A percentile compares a stretch with the other conserved stretches of the same genome.
These are phyloP conservation scores for Orobanche coerulescens DNA, from an alignment of 257 asterid genomes.

Conservation along the genomic window DNA sequence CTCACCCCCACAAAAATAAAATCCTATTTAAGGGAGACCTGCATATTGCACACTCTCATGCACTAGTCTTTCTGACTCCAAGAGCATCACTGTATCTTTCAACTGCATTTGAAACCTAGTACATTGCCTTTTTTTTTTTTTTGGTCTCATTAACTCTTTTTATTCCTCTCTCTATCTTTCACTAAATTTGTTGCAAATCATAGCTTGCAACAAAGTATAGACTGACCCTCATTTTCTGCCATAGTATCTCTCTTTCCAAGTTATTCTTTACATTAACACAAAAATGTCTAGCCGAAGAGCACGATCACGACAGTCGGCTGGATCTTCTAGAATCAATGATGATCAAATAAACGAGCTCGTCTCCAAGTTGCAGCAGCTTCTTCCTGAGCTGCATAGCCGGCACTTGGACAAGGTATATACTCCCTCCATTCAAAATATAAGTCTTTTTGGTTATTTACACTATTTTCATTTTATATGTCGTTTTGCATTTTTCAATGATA, in stretches of 20 bases:
- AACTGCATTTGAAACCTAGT: background rate
- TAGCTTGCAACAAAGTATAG: background rate
- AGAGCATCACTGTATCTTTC: background rate
- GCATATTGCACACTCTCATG: background rate
- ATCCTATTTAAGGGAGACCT: background rate
- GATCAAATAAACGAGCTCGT: conserved; percentile 56
- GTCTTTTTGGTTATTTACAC: too few relatives aligned
- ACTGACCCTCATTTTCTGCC: background rate
- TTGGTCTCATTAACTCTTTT: background rate
- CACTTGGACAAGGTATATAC: conserved; percentile 46
- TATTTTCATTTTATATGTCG: too few relatives aligned
- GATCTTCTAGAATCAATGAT: conserved; percentile 42
- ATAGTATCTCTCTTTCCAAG: background rate
- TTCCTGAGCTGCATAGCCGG: conserved; percentile 43
- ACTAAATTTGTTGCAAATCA: background rate
- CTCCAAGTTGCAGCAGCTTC: conserved; percentile 52
- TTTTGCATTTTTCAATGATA: too few relatives aligned
- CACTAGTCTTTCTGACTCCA: background rate
- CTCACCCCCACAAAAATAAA: background rate
- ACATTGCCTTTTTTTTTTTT: too few relatives aligned
- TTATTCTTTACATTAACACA: background rate
- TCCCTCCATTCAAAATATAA: too few relatives aligned
- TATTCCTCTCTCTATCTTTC: background rate
- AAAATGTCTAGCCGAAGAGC: conserved; percentile 58
- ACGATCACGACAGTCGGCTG: conserved; percentile 45